Conservation (phyloP, 345 rosid species). For the Eucalyptus pauciflora region DNA sequence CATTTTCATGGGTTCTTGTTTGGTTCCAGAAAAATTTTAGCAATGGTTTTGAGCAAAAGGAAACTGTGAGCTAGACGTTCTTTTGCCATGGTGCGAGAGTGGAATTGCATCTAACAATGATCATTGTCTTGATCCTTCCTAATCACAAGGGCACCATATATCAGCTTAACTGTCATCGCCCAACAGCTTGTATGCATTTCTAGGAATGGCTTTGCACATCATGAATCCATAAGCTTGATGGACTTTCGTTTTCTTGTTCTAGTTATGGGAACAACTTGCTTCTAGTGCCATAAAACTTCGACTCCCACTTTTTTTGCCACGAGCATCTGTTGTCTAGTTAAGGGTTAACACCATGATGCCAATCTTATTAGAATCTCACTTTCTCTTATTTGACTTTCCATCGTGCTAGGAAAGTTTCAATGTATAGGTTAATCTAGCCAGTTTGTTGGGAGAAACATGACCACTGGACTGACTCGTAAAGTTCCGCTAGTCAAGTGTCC, state of each 20-base stretch:
- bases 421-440: neutral
- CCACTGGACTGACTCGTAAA: neutral
- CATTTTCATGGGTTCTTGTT: neutral
- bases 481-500: slow-evolving; percentile 3
- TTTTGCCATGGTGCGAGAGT: neutral
- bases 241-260: neutral
- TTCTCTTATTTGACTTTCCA: neutral
- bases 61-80: neutral
- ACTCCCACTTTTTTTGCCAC: neutral
- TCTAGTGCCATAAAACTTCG: neutral
- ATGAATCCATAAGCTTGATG: neutral
- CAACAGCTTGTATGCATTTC: neutral
- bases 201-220: neutral
- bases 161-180: neutral
- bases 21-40: neutral
- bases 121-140: neutral
- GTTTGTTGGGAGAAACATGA: neutral
- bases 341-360: neutral
- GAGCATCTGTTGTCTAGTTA: neutral
- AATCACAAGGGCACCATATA: neutral
- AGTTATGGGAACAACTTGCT: neutral
- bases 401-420: neutral
- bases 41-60: neutral
- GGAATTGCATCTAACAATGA: neutral
- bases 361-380: neutral